phyloP scores from a whole-genome alignment of 1,284 basidiomycete species.

The Puccinia triticina region DNA sequence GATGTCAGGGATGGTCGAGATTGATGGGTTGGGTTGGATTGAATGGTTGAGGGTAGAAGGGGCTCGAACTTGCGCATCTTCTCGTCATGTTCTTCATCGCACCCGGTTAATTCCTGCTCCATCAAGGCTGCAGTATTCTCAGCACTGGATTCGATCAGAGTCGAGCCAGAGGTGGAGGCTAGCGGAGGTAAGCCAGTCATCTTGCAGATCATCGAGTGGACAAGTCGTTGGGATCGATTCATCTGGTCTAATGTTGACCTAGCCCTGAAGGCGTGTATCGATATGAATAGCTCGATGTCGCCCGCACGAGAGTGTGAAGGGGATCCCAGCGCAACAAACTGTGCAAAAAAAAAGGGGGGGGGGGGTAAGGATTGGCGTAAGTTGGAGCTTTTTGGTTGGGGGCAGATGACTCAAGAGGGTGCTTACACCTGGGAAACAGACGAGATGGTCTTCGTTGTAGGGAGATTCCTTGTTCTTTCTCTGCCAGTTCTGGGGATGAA shows the following conservation, averaged over 20 bases:
- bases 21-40: background rate
- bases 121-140: background rate
- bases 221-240: too few species aligned
- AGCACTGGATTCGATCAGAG: background rate
- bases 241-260: background rate
- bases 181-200: background rate
- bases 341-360: too few species aligned
- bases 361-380: too few species aligned
- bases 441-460: slow-evolving; percentile 41
- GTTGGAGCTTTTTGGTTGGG: background rate
- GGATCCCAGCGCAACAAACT: slow-evolving; percentile 20
- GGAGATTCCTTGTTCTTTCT: slow-evolving; percentile 19
- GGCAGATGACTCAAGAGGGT: too few species aligned
- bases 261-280: slow-evolving; percentile 37
- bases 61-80: slow-evolving; percentile 24
- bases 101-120: slow-evolving; percentile 18
- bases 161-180: background rate
- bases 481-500: slow-evolving; percentile 37
- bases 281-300: slow-evolving; percentile 43
- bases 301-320: slow-evolving; percentile 42
- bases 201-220: too few species aligned
- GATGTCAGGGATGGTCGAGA: background rate
- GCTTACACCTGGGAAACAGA: slow-evolving; percentile 39
- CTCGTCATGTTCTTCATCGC: slow-evolving; percentile 18
- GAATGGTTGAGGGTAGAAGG: slow-evolving; percentile 24